A percentile compares a stretch with the other conserved stretches of the same genome.
phyloP scores from a whole-genome alignment of 1,284 basidiomycete species.

The Moesziomyces globuligerus region DNA sequence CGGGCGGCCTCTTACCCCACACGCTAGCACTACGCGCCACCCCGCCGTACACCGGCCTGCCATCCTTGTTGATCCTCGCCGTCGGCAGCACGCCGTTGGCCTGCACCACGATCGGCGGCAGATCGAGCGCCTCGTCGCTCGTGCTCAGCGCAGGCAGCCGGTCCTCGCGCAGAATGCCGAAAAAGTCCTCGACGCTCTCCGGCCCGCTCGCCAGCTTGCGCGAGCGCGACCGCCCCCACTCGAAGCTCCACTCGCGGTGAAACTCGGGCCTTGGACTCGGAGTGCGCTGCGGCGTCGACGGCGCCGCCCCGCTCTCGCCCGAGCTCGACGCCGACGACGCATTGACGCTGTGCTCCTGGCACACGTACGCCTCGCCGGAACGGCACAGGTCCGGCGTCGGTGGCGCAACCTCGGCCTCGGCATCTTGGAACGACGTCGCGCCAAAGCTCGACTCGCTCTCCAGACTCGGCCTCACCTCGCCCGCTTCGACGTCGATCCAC shows the following conservation, averaged over 20 bases:
- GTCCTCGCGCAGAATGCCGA: constrained; percentile 51
- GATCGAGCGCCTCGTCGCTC: constrained; percentile 48
- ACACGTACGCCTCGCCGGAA: constrained; percentile 1
- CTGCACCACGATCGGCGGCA: constrained; percentile 54
- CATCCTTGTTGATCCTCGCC: constrained; percentile 30
- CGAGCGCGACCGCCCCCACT: constrained; percentile 31
- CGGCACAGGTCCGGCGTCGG: constrained; percentile 39
- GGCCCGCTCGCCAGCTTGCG: constrained; percentile 4
- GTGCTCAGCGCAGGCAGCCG: constrained; percentile 47
- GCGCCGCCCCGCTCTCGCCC: constrained; percentile 39
- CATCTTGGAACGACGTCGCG: constrained; percentile 30
- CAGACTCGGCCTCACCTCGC: constrained; percentile 22
- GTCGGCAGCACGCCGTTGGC: constrained; percentile 29
- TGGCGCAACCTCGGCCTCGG: constrained; percentile 32
- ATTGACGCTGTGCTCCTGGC: constrained; percentile 21
- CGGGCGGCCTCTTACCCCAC: constrained; percentile 30
- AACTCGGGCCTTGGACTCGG: constrained; percentile 56
- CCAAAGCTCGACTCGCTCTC: constrained; percentile 42
- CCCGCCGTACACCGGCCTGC: constrained; percentile 12
- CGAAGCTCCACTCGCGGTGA: constrained; percentile 58
- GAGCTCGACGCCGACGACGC: constrained; percentile 39
- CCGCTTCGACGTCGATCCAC: constrained; percentile 42
- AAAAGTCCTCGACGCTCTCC: constrained; percentile 56
- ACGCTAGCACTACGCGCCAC: constrained; percentile 20
- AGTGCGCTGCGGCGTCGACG: constrained; percentile 26